phyloP scores from a whole-genome alignment of 2,329 filamentous ascomycete species.

The Emericellopsis atlantica region DNA sequence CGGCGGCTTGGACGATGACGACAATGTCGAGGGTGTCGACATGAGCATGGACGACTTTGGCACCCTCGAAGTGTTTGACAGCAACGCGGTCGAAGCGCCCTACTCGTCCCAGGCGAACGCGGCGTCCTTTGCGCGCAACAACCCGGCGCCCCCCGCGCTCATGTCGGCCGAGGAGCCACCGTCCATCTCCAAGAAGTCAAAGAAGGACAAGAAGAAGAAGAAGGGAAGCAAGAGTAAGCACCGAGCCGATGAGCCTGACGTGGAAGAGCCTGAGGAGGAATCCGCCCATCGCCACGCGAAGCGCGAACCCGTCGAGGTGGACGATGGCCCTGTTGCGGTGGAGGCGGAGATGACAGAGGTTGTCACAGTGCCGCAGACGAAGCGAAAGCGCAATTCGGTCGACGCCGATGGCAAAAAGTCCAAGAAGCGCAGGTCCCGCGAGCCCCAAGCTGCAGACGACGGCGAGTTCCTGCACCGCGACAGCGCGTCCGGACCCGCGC shows the following conservation, averaged over 20 bases:
- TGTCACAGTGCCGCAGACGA: background rate
- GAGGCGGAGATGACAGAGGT: background rate
- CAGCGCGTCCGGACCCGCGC: conserved; percentile 3
- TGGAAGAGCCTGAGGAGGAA: conserved; percentile 6
- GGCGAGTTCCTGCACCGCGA: conserved; percentile 6
- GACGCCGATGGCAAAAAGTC: conserved; percentile 10
- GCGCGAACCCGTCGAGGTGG: background rate
- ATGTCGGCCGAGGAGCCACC: conserved; percentile 12
- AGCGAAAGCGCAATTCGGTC: conserved; percentile 1
- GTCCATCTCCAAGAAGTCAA: conserved; percentile 9
- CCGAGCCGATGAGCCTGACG: conserved; percentile 1
- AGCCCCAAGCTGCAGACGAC: conserved; percentile 7
- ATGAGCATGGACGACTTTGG: conserved; percentile 13
- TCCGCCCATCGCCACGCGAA: background rate
- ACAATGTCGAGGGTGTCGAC: background rate
- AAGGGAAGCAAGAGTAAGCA: conserved; percentile 10
- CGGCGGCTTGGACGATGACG: conserved; percentile 11
- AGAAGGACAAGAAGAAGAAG: conserved; percentile 11
- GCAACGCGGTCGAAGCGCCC: conserved; percentile 17
- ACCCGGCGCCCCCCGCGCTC: conserved; percentile 14
- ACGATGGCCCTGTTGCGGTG: background rate
- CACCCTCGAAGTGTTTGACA: conserved; percentile 23
- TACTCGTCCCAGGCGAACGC: conserved; percentile 14
- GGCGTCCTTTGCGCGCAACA: conserved; percentile 4
- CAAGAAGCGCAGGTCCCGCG: conserved; percentile 16